These are phyloP conservation scores for Stephanodiscus minutulus DNA, from an alignment of 108 stramenopile species.

Conservation along the genomic window DNA sequence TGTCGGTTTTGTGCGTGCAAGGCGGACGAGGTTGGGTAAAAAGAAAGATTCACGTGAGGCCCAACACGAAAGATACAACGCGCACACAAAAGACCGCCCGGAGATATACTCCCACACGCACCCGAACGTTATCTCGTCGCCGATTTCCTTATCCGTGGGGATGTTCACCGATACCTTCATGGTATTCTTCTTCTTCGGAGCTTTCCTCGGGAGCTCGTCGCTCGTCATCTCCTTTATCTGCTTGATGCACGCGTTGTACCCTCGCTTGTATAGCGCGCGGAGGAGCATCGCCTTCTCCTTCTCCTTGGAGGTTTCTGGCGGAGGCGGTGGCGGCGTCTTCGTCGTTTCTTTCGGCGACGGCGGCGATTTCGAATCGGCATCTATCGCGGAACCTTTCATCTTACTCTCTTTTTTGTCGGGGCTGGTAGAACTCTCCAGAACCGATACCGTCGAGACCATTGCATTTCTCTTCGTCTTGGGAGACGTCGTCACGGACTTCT, in stretches of 20 bases:
- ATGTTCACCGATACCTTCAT: conserved; percentile 63
- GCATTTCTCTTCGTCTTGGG: conserved; percentile 10
- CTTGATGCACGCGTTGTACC: conserved; percentile 48
- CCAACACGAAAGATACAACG: neutral
- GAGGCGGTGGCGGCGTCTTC: conserved; percentile 19
- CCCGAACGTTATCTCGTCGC: conserved; percentile 75
- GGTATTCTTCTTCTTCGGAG: conserved; percentile 40
- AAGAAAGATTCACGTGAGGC: neutral
- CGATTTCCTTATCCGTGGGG: conserved; percentile 67
- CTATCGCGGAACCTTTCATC: neutral
- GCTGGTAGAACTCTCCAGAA: neutral
- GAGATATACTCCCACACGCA: conserved; percentile 24
- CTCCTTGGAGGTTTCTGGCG: conserved; percentile 16
- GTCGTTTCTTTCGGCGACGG: conserved; percentile 22
- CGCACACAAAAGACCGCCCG: conserved; percentile 7
- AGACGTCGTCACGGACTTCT: neutral
- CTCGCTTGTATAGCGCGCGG: conserved; percentile 21
- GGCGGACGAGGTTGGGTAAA: neutral
- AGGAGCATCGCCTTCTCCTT: conserved; percentile 28
- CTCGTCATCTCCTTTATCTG: conserved; percentile 62
- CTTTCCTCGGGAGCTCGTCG: conserved; percentile 71
- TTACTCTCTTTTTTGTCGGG: neutral
- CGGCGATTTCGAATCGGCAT: conserved; percentile 11
- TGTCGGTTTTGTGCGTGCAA: neutral
- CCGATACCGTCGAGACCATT: neutral